Base-by-base conservation (phyloP, 805 yeast genomes). In the Dipodascus geniculatus region DNA sequence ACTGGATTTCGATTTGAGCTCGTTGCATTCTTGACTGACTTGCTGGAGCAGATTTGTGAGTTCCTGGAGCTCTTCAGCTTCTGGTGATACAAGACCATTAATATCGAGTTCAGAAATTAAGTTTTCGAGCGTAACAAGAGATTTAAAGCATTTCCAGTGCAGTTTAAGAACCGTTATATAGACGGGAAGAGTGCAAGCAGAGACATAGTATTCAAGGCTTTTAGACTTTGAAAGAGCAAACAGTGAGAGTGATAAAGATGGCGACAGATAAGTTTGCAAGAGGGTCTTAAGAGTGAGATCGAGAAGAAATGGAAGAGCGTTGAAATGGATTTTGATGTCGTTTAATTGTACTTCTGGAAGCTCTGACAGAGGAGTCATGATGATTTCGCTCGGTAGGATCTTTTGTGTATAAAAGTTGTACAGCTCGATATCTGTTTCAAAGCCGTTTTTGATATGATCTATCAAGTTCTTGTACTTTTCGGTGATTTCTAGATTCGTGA, bases 71-170 rank as follows among this genome's bases (percentile, higher is more conserved):
- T 76, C 74, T 14, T 60, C 64, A 2, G 62, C 51, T 52, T 69
- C 65, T 2, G 73, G 69, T 33, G 65, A 64, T 9, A 74, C 66
- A 6, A 38, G 20, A 3, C 73, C 77, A 55, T 74, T 73, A 52
- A 71, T 69, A 16, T 65, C 67, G 61, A 74, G 64, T 54, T 74
- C 77, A 17, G 70, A 66, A n/a, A 71, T 61, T 17, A 71, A 55
- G 14, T 60, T 57, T 22, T 67, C 65, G n/a, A 72, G 65, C 2
- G 65, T 60, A 23, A 61, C 62, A 28, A 74, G 56, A 53, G 73
- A 75, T 38, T 68, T 65, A 59, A 65, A 72, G 49, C 59, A 59
- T 23, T 67, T 60, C 77, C 78, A 74, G n/a, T 65, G 55, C 6
- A 72, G 59, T 42, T 58, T 54, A 16, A 74, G 57, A 48, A 71